Evolutionary conservation across 2,329 filamentous ascomycete species (phyloP), one percentile per base, ranked within the genome.

Genomic region (Arthrinium phaeospermum): DNA sequence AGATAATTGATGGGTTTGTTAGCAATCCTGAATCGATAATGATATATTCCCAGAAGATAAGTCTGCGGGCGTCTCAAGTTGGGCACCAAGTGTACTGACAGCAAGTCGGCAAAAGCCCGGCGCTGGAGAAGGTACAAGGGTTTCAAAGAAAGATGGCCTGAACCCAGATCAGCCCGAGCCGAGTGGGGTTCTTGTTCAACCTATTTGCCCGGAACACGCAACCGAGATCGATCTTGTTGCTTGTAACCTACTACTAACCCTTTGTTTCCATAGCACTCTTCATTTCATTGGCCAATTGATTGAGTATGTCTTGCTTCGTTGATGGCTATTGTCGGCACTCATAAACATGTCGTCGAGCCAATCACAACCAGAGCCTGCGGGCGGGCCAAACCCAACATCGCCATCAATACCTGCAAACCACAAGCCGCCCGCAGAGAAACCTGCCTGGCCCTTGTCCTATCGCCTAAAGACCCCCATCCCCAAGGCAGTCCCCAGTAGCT

Each of bases 391-490:
- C 4, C 19, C 53, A 37, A 37, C 53, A 34, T 34, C 53, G 8
- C 53, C 53, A 61, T 22, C 30, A 37, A 37, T 41, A 14, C 34
- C 57, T 41, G 19, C 30, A n/a, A n/a, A 41, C 10, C 57, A 41
- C 34, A 41, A 64, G 30, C n/a, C 57, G 4, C 19, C 57, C 22
- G 34, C 19, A 13, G 10, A 64, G 19, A 41, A 12, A 41, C 57
- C 19, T 64, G 57, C 19, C 30, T 64, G 57, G 57, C 57, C 57
- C 30, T 64, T 64, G 34, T 64, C 57, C 57, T 64, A 64, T 41
- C 57, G 57, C 57, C 30, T 64, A 22, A 64, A 64, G 34, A 37
- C 30, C 53, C 57, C 57, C 57, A 64, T 64, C 34, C 57, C 57
- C 57, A 64, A 64, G 34, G 34, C 57, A 16, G 16, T 5, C 19